Evolutionary conservation across 2,329 filamentous ascomycete genomes (phyloP), one percentile per base, ranked within the genome.

Genomic region (Orbilia javanica): DNA sequence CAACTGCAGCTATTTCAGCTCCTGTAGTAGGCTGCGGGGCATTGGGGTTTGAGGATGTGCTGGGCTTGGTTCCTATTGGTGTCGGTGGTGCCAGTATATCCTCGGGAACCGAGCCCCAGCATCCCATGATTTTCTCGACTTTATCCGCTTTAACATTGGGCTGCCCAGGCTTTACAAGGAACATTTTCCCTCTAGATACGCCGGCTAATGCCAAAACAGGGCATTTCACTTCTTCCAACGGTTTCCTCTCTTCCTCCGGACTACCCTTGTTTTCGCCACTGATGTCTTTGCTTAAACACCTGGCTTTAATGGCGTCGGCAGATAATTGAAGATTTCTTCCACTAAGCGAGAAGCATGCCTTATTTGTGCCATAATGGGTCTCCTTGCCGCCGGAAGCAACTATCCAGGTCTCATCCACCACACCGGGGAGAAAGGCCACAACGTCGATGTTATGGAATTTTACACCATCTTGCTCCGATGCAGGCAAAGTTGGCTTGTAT

Each of bases 321-420:
- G 52, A 44, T 18, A 60, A 1, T 36, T 57, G 65, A 57, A 60
- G 65, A 25, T 39, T 53, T 1, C 5, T 7, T 6, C 65, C 65
- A 34, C 34, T 10, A 1, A 69, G n/a, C 25, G 65, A 60, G 65
- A 69, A 69, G 52, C 65, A 69, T 1, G 13, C 34, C 5, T 29
- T 22, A 11, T 69, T 69, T 6, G 50, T 69, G 7, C 34, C 65
- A 22, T 60, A 69, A 69, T 69, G 65, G 7, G 65, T 46, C 27
- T 69, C n/a, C 50, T 69, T 69, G 34, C 65, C 65, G 22, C 65
- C 65, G 20, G 60, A 69, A 31, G 65, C 65, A 25, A 69, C 50
- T 6, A 60, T 69, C 65, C 50, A 69, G 60, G 65, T 29, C 36
- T 69, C 50, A n/a, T 69, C 65, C 15, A 69, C 65, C 20, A 69